Conservation (phyloP, 2,329 filamentous ascomycete genomes). For the Aspergillus tamarii region DNA sequence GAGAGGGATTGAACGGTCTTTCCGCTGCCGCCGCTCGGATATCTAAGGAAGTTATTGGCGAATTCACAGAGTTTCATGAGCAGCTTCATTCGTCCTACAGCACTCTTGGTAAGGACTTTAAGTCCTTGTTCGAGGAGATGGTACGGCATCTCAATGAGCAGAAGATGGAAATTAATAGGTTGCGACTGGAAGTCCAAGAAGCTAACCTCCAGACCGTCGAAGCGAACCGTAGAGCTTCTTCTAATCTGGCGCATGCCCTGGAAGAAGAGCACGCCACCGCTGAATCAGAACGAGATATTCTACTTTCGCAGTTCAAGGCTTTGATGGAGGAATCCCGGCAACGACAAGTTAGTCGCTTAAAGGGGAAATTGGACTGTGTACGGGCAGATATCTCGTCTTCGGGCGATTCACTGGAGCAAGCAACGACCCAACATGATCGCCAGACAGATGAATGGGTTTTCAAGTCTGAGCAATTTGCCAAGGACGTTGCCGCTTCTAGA, state of each 20-base stretch:
- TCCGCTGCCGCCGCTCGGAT: constrained; percentile 85
- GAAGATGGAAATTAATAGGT: constrained; percentile 71
- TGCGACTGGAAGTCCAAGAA: constrained; percentile 71
- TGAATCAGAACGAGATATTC: constrained; percentile 70
- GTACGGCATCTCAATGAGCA: constrained; percentile 75
- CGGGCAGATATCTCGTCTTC: constrained; percentile 68
- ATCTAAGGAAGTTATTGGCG: constrained; percentile 82
- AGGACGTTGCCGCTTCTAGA: constrained; percentile 71
- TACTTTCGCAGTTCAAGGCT: constrained; percentile 76
- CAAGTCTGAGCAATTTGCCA: constrained; percentile 69
- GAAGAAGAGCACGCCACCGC: constrained; percentile 76
- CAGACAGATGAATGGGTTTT: constrained; percentile 76
- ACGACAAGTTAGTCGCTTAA: constrained; percentile 71
- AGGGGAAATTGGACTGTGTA: constrained; percentile 64
- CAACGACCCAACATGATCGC: constrained; percentile 66
- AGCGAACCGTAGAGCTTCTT: constrained; percentile 68
- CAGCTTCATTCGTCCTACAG: constrained; percentile 86
- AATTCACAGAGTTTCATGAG: constrained; percentile 81
- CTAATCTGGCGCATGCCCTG: constrained; percentile 68
- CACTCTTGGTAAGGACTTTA: constrained; percentile 82
- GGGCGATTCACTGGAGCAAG: constrained; percentile 66
- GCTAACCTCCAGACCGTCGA: constrained; percentile 71
- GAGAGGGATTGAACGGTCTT: constrained; percentile 80
- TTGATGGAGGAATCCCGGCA: constrained; percentile 76
- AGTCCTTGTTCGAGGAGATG: constrained; percentile 79